Conservation (phyloP, 2,329 filamentous ascomycete genomes). For the Phaeosphaeria sp. region DNA sequence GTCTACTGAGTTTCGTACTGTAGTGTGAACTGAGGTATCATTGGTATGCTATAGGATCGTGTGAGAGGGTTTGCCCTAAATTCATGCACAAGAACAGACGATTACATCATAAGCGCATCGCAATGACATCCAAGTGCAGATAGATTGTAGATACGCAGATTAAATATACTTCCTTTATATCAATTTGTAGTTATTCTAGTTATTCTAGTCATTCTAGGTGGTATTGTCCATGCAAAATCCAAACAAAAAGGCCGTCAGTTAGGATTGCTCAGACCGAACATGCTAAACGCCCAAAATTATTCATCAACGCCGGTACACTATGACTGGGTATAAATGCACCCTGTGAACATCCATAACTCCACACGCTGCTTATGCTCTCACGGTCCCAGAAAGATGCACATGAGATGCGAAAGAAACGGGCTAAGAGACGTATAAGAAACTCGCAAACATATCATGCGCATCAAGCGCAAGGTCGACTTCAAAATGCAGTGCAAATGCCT, state of each 20-base stretch:
- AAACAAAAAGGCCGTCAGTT: not conserved
- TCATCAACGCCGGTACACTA: not conserved
- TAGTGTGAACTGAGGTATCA: too few relatives aligned
- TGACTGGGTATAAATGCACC: not conserved
- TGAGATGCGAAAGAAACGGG: not conserved
- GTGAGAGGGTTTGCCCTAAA: too few relatives aligned
- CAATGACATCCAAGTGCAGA: too few relatives aligned
- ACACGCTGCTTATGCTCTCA: not conserved
- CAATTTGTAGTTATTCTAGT: too few relatives aligned
- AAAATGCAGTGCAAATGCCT: not conserved
- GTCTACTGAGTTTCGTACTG: too few relatives aligned
- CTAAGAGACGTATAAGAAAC: not conserved
- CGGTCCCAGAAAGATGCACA: not conserved
- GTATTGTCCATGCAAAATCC: not conserved
- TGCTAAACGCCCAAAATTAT: not conserved
- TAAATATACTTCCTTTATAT: too few relatives aligned
- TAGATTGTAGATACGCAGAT: too few relatives aligned
- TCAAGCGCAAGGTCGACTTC: not conserved
- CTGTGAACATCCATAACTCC: not conserved
- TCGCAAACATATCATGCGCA: not conserved
- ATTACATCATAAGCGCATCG: too few relatives aligned
- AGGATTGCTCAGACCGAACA: not conserved
- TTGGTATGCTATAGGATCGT: too few relatives aligned
- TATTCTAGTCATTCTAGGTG: not conserved
- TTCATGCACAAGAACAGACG: too few relatives aligned